A percentile compares a stretch with the other conserved stretches of the same genome.
These are phyloP conservation scores for Auxenochlorella protothecoides DNA, from an alignment of 139 green algal genomes.

Conservation along the genomic window DNA sequence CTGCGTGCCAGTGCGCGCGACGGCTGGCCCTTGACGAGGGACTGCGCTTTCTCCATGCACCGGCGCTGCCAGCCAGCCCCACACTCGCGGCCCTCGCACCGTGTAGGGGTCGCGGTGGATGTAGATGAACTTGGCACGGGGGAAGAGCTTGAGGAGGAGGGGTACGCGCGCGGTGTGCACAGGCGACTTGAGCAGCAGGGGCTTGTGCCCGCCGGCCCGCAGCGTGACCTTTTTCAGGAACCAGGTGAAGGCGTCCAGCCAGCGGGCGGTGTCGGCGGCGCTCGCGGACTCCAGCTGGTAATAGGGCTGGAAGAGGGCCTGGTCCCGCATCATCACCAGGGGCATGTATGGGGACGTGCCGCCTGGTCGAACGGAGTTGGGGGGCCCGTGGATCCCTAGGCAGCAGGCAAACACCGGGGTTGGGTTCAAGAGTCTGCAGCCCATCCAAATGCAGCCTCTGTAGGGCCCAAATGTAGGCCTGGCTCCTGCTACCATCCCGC, in stretches of 20 bases:
- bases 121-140: slow-evolving; percentile 45
- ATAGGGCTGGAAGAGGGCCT: slow-evolving; percentile 5
- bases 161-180: slow-evolving; percentile 47
- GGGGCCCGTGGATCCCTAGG: no score
- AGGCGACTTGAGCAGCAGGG: slow-evolving; percentile 55
- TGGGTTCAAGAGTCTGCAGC: not conserved
- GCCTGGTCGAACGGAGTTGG: not conserved
- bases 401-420: no score
- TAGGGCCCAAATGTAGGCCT: no score
- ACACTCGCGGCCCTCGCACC: not conserved
- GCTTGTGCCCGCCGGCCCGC: slow-evolving; percentile 9
- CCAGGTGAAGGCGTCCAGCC: slow-evolving; percentile 30
- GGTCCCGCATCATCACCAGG: slow-evolving; percentile 35
- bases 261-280: slow-evolving; percentile 13
- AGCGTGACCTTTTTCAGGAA: slow-evolving; percentile 40
- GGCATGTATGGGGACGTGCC: slow-evolving; percentile 46
- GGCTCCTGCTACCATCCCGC: no score
- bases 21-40: no score
- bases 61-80: no score
- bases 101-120: slow-evolving; percentile 46
- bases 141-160: slow-evolving; percentile 42
- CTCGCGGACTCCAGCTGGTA: slow-evolving; percentile 15
- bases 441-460: not conserved
- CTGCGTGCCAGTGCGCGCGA: no score
- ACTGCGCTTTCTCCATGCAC: no score